Base-by-base conservation (phyloP, 2,329 filamentous ascomycete species). In the Fusarium torreyae region DNA sequence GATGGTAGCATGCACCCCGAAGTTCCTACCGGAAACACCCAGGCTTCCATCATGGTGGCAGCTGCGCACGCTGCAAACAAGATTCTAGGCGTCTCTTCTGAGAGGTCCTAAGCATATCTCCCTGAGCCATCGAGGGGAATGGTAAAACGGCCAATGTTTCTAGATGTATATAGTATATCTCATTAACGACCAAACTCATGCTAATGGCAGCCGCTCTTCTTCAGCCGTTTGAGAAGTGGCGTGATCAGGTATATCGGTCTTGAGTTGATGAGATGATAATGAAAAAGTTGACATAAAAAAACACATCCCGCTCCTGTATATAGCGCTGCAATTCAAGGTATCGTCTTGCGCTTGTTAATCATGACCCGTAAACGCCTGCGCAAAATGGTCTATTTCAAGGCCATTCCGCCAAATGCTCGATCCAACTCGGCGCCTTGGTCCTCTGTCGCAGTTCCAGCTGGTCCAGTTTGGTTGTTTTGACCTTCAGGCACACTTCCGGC, bases 361-460 rank as follows among this genome's bases (percentile, higher is more conserved):
- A 61, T 62, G 59, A 42, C 43, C 65, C 50, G 42, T 72, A 44
- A 56, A 65, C 20, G n/a, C 14, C 26, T 24, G 28, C 36, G 22
- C 34, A 10, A 7, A 40, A 36, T 24, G 39, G 45, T 24, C 57
- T 72, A 78, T 59, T 76, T 77, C 62, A 83, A 57, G 8, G 63
- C 77, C 77, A 87, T 79, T 4, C 78, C 81, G 2, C 87, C 87
- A 81, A 89, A 89, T 3, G 84, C 87, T 58, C 85, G 81, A 74
- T 89, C 87, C 67, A 89, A 72, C 73, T 88, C 83, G n/a, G 82
- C 86, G 6, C 87, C 87, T 63, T 86, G 80, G 56, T 87, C 85
- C 26, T 82, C 77, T 77, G 81, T 58, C 74, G 81, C 17, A 67
- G 76, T 36, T 38, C 73, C 63, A 61, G 72, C 67, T 46, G 34